phyloP scores from a whole-genome alignment of 106 monocot genomes.

The Platanthera guangdongensis region DNA sequence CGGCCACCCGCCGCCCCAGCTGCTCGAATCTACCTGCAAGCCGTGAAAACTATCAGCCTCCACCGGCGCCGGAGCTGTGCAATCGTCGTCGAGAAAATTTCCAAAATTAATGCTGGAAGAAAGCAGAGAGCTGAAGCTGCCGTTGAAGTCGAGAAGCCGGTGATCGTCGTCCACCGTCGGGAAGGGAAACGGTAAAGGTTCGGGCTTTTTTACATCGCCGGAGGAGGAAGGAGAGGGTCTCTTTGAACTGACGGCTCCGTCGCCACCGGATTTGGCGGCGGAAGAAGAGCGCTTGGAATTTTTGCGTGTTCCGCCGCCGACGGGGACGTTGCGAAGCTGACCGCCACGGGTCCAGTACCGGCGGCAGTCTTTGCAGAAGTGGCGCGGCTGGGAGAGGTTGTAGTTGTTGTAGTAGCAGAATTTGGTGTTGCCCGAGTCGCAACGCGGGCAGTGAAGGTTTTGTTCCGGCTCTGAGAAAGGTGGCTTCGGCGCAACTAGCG shows the following conservation, averaged over 20 bases:
- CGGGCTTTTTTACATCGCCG: neutral
- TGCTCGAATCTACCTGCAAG: constrained; percentile 5
- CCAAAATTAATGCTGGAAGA: neutral
- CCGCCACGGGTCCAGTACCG: constrained; percentile 95
- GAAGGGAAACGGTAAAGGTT: neutral
- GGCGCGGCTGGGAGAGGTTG: constrained; percentile 10
- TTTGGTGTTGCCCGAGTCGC: constrained; percentile 5
- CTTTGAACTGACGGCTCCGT: neutral
- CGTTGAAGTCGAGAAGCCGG: constrained; percentile 3
- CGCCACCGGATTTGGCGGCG: neutral
- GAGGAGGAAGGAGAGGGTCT: neutral
- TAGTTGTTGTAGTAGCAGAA: constrained; percentile 12
- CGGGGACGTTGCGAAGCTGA: constrained; percentile 76
- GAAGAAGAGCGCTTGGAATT: constrained; percentile 1
- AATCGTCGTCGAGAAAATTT: neutral
- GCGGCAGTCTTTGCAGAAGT: constrained; percentile 82
- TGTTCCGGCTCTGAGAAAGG: constrained; percentile 5
- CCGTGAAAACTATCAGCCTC: neutral
- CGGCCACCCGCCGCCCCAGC: constrained; percentile 15
- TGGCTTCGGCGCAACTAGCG: neutral
- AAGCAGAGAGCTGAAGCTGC: constrained; percentile 5
- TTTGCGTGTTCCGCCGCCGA: constrained; percentile 45
- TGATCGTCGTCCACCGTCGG: neutral
- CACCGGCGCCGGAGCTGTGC: neutral
- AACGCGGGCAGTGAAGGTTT: neutral